Base-by-base conservation (phyloP, 2,329 filamentous ascomycete genomes). In the Penicillium crustosum region DNA sequence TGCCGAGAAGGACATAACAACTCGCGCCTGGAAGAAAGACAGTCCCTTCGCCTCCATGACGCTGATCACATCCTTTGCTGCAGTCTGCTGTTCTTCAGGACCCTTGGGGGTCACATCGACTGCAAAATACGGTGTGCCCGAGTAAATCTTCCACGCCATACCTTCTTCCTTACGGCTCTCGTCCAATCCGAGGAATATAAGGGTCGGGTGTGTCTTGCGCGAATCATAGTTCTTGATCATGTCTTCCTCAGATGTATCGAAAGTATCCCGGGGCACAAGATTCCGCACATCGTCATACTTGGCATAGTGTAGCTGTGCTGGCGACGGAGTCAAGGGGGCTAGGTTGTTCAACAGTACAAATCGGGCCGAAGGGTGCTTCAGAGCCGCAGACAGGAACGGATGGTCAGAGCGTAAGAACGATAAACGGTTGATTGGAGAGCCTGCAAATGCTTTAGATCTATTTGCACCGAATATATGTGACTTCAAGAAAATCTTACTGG, bases 111-210 rank as follows among this genome's bases (percentile, higher is more conserved):
- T 95, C 21, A 96, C 83, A 72, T 97, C 94, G 13, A 99, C 75
- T 1, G 93, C 93, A 71, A 97, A 99, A 77, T 87, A 95, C 1
- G 94, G 93, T 49, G 83, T 82, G 3, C 93, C 94, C 35, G 81
- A 83, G 72, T 96, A 95, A 52, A 81, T 80, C 48, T 86, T 85
- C 68, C 72, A 76, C 4, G 69, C 58, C 52, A 79, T 61, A 19
- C 66, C 70, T 45, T 66, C 68, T 36, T 81, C 74, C 49, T 79
- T 78, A 27, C 73, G 74, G 48, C 74, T 76, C 72, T 96, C 91
- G 65, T 96, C 86, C 48, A 97, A 76, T 0, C 93, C 93, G 29
- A 97, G 78, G 71, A 97, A 97, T 52, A 97, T 81, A 51, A 97
- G 80, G 61, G 91, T 83, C 3, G 92, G 88, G 21, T 80, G 75